These are phyloP conservation scores for Eucalyptus victrix DNA, from an alignment of 345 rosid species.

Conservation along the genomic window DNA sequence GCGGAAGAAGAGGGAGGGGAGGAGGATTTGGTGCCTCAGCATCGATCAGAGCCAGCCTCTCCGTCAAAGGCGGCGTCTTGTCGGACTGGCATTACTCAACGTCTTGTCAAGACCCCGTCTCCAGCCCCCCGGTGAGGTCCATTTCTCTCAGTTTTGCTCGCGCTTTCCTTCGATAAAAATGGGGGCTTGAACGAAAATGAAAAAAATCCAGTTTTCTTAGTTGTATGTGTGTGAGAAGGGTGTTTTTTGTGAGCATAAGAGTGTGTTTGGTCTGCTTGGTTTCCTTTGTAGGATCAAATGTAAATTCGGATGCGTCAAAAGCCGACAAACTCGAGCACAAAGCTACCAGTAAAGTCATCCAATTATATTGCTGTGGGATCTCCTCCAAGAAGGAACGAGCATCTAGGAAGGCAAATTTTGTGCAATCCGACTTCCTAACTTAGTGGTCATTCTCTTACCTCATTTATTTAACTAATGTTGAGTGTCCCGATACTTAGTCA, in stretches of 20 bases:
- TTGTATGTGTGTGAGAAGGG: not conserved
- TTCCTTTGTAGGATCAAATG: constrained; percentile 13
- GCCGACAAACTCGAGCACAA: too few species aligned
- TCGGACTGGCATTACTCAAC: constrained; percentile 17
- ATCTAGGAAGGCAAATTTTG: too few species aligned
- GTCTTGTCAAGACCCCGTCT: not conserved
- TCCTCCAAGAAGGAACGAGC: too few species aligned
- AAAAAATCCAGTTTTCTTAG: not conserved
- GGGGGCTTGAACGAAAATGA: too few species aligned
- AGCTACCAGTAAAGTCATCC: too few species aligned
- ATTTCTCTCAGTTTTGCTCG: not conserved
- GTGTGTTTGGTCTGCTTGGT: not conserved
- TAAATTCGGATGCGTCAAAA: too few species aligned
- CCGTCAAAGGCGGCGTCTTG: constrained; percentile 65
- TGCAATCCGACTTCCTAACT: too few species aligned
- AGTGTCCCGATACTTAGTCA: too few species aligned
- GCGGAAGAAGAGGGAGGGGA: constrained; percentile 7
- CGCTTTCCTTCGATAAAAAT: too few species aligned
- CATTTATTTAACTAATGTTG: too few species aligned
- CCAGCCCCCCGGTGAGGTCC: constrained; percentile 4
- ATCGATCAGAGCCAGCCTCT: constrained; percentile 21
- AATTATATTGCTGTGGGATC: too few species aligned
- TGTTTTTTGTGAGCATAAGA: not conserved
- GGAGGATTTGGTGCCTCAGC: not conserved
- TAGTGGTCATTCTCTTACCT: too few species aligned